Evolutionary conservation across 495 filamentous ascomycete species (phyloP), one percentile per base, ranked within the genome.

Genomic region (Hypoxylon perforatum): DNA sequence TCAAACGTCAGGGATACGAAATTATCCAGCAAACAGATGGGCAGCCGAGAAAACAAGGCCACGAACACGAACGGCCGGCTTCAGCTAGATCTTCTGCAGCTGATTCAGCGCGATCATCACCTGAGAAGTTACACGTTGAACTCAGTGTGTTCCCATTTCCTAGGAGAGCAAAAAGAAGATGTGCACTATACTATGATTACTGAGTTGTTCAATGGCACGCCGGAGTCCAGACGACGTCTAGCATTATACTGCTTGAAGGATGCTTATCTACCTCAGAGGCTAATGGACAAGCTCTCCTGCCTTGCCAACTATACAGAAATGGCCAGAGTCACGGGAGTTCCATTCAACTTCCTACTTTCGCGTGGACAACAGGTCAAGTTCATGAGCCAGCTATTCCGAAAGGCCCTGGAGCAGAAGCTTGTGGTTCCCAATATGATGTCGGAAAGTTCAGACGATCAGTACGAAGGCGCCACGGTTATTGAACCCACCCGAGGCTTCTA

Each of bases 121-220:
- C 81, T 99, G 38, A 86, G 95, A 77, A 97, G 93, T 77, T 99
- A 99, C 71, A 99, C 96, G 0, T 84, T 99, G 10, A 99, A 99
- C 76, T 96, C 94, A 0, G 95, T 99, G 14, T 97, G 89, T 51
- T 89, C 93, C n/a, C 92, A 98, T 59, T 99, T 99, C 70, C 80
- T 99, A 52, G 91, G 93, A 19, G 95, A 99, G 73, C 95, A 99
- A 74, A 99, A 99, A 73, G 95, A 99, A 77, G 95, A 99, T 76
- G 95, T 99, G 1, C 96, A 99, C 72, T 88, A 98, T 76, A 97
- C 92, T 5, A 99, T 99, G 92, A 99, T 99, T 74, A 98, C 96
- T 0, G 96, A 97, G 69, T 80, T 99, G 1, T 97, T 92, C 79
- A 97, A 98, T 71, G 95, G 95, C 22, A 97, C 93, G 0, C 87